Base-by-base conservation (phyloP, 768 basidiomycete genomes). In the Boletus rufocinnamomeus region DNA sequence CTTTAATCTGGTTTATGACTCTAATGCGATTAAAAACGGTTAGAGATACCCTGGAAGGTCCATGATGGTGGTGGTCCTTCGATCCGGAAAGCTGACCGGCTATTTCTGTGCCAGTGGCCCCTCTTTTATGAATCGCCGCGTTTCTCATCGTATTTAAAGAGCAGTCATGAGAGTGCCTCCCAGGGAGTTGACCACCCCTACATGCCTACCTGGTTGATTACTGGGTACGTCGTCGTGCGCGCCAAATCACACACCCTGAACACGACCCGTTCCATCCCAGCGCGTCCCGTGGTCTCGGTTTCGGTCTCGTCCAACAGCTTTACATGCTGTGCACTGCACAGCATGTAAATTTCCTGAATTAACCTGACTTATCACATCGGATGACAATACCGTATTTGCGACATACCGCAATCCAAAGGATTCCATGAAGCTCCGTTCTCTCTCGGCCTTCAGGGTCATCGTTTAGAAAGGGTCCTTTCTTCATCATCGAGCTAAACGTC, bases 401-500 rank as follows among this genome's bases (percentile, higher is more conserved):
- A 63, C 72, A 3, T 74, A 71, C 54, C 65, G 72, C 4, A 69
- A 59, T 43, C 71, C 73, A 5, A 13, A 64, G 32, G 50, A 38
- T 1, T 71, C 74, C 2, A 58, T 23, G 2, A 62, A 52, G 0
- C 63, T 73, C 23, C 44, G 66, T 25, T 65, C 65, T 9, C 63
- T 74, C 23, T 43, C n/a, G n/a, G n/a, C n/a, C n/a, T n/a, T n/a
- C 53, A 19, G 48, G 47, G n/a, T 37, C 45, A 3, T 38, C 41
- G 11, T 32, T 11, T 11, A 14, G n/a, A 21, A 16, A 9, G 13
- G 30, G n/a, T 4, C 14, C 3, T n/a, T 19, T 32, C 27, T 19
- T 45, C 51, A 57, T 77, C 61, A 55, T 74, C 4, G 53, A 57
- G 37, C 61, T 77, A 17, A 74, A 77, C 54, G 67, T 71, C 23